Base-by-base conservation (phyloP, 2,329 filamentous ascomycete genomes). In the Colletotrichum coccodes region DNA sequence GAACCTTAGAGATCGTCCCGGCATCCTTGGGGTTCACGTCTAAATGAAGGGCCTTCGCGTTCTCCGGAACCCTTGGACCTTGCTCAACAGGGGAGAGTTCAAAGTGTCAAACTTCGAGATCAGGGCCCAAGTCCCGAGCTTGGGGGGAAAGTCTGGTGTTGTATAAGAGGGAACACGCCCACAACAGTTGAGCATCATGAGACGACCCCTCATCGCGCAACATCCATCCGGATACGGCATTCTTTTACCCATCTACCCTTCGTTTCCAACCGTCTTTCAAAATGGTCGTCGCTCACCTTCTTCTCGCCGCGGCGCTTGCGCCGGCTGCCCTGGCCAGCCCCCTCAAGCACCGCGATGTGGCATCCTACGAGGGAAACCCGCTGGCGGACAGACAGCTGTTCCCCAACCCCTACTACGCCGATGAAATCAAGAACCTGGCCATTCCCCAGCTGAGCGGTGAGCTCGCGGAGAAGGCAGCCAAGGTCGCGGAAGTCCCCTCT, bases 371-470 rank as follows among this genome's bases (percentile, higher is more conserved):
- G 12, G 85, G 84, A 12, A 80, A 80, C 70, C 76, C 76, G n/a
- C 79, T 80, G 66, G 53, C 72, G 42, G 74, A 73, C 14, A 75
- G 76, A 42, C 79, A 76, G 60, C 73, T 81, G 40, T 77, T 79
- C 49, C 74, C 79, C 60, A 81, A 82, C 68, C 76, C 78, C 11
- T 78, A 77, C 61, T 81, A 79, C 60, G 74, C 79, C 47, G 73
- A 77, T 2, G 76, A 82, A 68, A 76, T 82, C 36, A 78, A 82
- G 42, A 81, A 75, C 42, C 76, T 81, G 2, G 88, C 88, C 3
- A 83, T 89, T 40, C 87, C 88, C 4, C 85, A 86, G 3, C 78
- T 89, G 67, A 80, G 82, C 11, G 78, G 82, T 6, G 79, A 84
- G 16, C 77, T 85, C 54, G 80, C 80, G 23, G 80, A 81, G 6